Conservation (phyloP, 139 green algal species). For the Medakamo hakoo region DNA sequence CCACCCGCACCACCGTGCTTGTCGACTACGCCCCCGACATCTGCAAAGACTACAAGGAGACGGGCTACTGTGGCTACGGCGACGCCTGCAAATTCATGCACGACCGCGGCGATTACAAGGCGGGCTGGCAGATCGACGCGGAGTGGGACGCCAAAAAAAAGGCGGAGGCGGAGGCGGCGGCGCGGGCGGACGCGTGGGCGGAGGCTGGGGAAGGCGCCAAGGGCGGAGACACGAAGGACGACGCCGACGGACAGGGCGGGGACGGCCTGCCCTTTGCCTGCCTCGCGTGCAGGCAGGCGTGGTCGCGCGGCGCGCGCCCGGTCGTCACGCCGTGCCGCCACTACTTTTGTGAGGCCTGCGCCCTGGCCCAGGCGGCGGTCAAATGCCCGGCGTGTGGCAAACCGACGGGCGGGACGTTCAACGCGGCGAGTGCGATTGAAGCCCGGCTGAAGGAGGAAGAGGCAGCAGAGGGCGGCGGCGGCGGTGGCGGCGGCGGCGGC, state of each 20-base stretch:
- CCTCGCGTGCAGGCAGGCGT: conserved; percentile 71
- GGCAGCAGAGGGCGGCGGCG: conserved; percentile 10
- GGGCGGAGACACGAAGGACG: conserved; percentile 45
- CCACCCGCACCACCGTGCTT: conserved; percentile 48
- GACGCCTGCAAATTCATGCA: conserved; percentile 99
- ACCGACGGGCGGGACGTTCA: conserved; percentile 89
- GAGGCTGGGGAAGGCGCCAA: conserved; percentile 31
- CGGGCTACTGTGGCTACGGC: conserved; percentile 87
- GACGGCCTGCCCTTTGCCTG: conserved; percentile 90
- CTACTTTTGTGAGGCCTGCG: conserved; percentile 97
- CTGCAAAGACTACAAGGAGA: conserved; percentile 99
- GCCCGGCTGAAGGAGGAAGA: conserved; percentile 60
- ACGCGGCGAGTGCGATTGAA: conserved; percentile 78
- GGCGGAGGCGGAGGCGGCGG: conserved; percentile 36
- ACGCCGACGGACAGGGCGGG: too few relatives aligned
- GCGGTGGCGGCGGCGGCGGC: too few relatives aligned
- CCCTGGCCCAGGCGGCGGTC: conserved; percentile 78
- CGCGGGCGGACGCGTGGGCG: conserved; percentile 13
- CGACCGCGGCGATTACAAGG: conserved; percentile 97
- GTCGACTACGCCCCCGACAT: conserved; percentile 98
- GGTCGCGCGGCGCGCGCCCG: conserved; percentile 60
- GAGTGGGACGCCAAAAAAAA: conserved; percentile 93
- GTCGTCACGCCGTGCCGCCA: conserved; percentile 89
- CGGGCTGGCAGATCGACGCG: conserved; percentile 72
- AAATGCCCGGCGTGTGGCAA: conserved; percentile 83